Base-by-base conservation (phyloP, 2,329 filamentous ascomycete genomes). In the Zasmidium cellare region DNA sequence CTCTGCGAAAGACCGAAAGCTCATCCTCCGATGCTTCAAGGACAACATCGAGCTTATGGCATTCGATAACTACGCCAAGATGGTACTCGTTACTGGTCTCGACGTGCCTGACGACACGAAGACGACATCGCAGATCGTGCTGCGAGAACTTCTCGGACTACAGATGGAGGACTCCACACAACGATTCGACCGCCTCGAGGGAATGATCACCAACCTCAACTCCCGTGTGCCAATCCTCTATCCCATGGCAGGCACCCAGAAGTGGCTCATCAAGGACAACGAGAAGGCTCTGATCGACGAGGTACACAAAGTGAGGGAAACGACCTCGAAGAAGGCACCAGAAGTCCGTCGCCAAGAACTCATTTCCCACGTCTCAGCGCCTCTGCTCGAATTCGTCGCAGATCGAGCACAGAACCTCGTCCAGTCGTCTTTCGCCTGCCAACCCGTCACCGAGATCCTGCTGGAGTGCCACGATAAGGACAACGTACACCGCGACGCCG, bases 41-140 rank as follows among this genome's bases (percentile, higher is more conserved):
- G 92, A 96, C 65, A 94, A 88, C 11, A 85, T 96, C 64, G 87
- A 92, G 71, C 79, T 89, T 63, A 91, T 99, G 85, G 90, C 92
- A 2, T 87, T 85, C 49, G 93, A 99, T 70, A 74, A 81, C 6
- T 76, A 92, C 68, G 94, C 87, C 1, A 91, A 96, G 71, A 81
- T 88, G 61, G 84, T 97, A 54, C 84, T 99, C 31, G 82, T 97
- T 55, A 83, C 92, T 1, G 91, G 91, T 1, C 92, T 92, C 72
- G 94, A 97, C 68, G 87, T 96, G 50, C 87, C 96, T 50, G 94
- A 99, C 67, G 94, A 99, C 73, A 99, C 94, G 9, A 92, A 96
- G 64, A 81, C 63, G 96, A 69, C 90, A 87, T 2, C 82, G 87
- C 51, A 97, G 96, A 82, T 89, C 28, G 89, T 99, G 64, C 91